Base-by-base conservation (phyloP, 352 stramenopile species). In the Nothophytophthora sp. region DNA sequence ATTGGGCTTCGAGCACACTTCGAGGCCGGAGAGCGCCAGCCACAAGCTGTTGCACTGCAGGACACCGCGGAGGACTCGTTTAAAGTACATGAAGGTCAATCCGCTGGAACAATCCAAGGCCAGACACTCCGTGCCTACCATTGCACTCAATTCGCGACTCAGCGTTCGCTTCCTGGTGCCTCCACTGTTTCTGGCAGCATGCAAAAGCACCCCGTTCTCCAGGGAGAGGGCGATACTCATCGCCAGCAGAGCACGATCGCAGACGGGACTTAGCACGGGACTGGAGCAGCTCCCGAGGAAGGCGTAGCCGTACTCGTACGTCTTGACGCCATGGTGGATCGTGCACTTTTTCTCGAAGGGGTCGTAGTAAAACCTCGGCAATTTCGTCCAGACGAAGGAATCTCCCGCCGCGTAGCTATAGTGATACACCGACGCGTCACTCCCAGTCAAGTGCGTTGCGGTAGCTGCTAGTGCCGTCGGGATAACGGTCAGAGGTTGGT, bases 301-400 rank as follows among this genome's bases (percentile, higher is more conserved):
- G 4, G 73, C 74, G 29, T 79, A 87, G 13, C 76, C 75, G 48
- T 86, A 90, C 40, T 85, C 70, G 40, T 72, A 85, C 1, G 63
- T 76, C 54, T 81, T 88, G 1, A 86, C 63, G 27, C 66, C 55
- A 20, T 90, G 77, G 22, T 84, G 74, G 24, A 90, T 53, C 7
- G 73, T 63, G 28, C 68, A 83, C 25, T 58, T 76, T 45, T 74
- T 77, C 41, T 81, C 74, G 20, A 78, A 82, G 0, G 68, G 61
- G 3, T 86, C 76, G 41, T 81, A 88, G 45, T 81, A 72, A 60
- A 77, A 88, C 3, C 79, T 65, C 45, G 76, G 72, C 39, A 85
- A 45, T 55, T 85, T 86, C 16, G 57, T 81, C 77, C 77, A 90
- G 1, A 56, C 43, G 50, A 90, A 90, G 6, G 71, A 77, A 6